Evolutionary conservation across 352 stramenopile genomes (phyloP).

Genomic region (Paralagenidium karlingii): DNA sequence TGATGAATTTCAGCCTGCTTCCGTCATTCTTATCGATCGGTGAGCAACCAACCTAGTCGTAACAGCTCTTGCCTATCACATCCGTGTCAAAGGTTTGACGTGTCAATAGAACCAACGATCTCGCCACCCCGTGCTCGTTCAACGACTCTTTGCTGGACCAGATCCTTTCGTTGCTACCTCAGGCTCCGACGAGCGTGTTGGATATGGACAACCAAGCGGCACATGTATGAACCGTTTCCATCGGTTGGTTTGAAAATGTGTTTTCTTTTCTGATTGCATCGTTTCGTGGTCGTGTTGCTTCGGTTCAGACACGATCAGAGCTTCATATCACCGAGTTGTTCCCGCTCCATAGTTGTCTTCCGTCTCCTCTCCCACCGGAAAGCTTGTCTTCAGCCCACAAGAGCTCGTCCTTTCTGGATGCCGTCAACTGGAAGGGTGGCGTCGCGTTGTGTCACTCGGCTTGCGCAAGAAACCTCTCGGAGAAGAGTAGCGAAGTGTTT

Average conservation of each 20-base stretch:
- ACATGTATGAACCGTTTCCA: background rate
- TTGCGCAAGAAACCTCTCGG: too few species aligned
- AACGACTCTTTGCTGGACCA: slow-evolving; percentile 53
- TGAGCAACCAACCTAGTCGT: too few species aligned
- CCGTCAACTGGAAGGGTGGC: slow-evolving; percentile 54
- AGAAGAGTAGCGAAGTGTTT: slow-evolving; percentile 33
- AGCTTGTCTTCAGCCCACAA: slow-evolving; percentile 3
- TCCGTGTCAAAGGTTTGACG: background rate
- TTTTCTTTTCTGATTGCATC: background rate
- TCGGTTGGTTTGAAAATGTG: background rate
- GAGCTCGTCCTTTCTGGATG: slow-evolving; percentile 42
- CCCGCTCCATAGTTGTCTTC: slow-evolving; percentile 45
- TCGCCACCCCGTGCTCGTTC: slow-evolving; percentile 50
- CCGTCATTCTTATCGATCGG: slow-evolving; percentile 57
- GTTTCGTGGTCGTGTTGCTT: too few species aligned
- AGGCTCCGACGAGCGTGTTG: slow-evolving; percentile 11
- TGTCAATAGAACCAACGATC: slow-evolving; percentile 27
- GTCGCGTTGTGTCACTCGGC: slow-evolving; percentile 45
- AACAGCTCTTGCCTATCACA: too few species aligned
- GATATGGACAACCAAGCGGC: background rate
- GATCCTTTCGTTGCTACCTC: slow-evolving; percentile 45
- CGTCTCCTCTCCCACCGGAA: slow-evolving; percentile 16
- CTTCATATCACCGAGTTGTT: slow-evolving; percentile 54
- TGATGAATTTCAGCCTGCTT: slow-evolving; percentile 27
- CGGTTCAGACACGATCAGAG: slow-evolving; percentile 18